Evolutionary conservation across 1,284 basidiomycete species (phyloP), one percentile per base, ranked within the genome.

Genomic region (Marasmius sp.): DNA sequence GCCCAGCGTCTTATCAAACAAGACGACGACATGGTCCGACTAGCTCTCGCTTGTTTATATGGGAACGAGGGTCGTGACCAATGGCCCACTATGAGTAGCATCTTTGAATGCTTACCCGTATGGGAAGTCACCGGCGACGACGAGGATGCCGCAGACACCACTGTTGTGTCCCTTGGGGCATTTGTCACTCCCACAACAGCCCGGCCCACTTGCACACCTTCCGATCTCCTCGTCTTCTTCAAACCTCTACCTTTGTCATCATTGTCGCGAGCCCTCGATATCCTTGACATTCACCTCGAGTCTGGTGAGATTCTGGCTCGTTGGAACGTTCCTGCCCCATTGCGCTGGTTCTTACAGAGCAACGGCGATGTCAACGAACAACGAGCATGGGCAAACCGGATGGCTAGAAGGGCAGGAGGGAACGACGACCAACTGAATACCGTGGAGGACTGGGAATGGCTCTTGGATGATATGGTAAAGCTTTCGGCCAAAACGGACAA

Each of bases 61-160:
- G 94, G 94, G 11, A 93, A 85, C 68, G 81, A 87, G 65, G 83
- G 82, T 60, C 75, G 88, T 39, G 79, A 86, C 66, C 82, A 88
- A 65, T 97, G 92, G 94, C 70, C 85, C 0, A 88, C 81, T 1
- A 97, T 97, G 94, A 93, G 89, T 66, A 80, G 82, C 39, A 93
- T 97, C 61, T 97, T 98, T 72, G 95, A 98, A 72, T 97, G 94
- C 71, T 80, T 97, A 49, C 95, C 95, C 0, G 94, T 90, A 8
- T 97, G 94, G 94, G 87, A 90, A 62, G 80, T 88, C 36, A 72
- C 81, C 1, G 72, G 76, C 27, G 81, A 81, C 11, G 83, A 85
- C 60, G 83, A 81, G 48, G 92, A 93, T 65, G 87, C 87, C 58
- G 87, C 86, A 12, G 88, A 94, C 60, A 91, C 89, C 12, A 95